Conservation (phyloP, 768 basidiomycete genomes). For the Pleurotus ostreatus region DNA sequence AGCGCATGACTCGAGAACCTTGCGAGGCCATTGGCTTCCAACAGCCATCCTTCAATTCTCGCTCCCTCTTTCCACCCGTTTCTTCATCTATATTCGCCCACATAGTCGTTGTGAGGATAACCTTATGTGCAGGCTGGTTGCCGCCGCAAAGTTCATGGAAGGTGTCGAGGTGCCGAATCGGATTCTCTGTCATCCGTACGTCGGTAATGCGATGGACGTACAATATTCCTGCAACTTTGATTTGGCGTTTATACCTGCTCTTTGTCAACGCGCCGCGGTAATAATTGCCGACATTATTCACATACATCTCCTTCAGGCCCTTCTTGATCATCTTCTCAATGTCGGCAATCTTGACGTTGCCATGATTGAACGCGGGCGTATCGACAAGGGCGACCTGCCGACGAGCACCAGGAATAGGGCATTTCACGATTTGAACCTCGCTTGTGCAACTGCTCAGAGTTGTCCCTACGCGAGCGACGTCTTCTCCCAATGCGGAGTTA, state of each 20-base stretch:
- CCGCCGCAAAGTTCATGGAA: conserved; percentile 25
- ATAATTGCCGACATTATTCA: background rate
- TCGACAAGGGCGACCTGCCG: conserved; percentile 34
- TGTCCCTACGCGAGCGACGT: conserved; percentile 11
- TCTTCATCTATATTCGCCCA: conserved; percentile 31
- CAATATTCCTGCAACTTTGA: conserved; percentile 28
- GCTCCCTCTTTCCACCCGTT: conserved; percentile 11
- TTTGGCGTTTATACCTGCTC: conserved; percentile 18
- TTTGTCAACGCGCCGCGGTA: background rate
- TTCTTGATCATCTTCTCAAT: conserved; percentile 34
- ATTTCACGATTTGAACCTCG: conserved; percentile 25
- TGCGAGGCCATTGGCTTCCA: conserved; percentile 14
- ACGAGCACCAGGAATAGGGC: conserved; percentile 20
- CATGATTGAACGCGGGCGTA: conserved; percentile 32
- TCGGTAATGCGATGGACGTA: conserved; percentile 38
- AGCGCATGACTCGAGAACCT: conserved; percentile 14
- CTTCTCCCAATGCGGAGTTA: conserved; percentile 15
- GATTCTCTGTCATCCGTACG: conserved; percentile 29
- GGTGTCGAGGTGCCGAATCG: conserved; percentile 27
- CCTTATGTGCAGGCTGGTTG: conserved; percentile 19
- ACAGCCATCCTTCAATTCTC: conserved; percentile 12
- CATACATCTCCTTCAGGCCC: conserved; percentile 20
- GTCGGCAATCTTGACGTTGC: conserved; percentile 26
- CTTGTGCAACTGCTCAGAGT: conserved; percentile 33
- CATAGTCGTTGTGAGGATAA: conserved; percentile 30